Percentiles rank a stretch among this genome's conserved stretches.
Conservation (phyloP, 768 basidiomycete genomes). For the Mycena epipterygia region DNA sequence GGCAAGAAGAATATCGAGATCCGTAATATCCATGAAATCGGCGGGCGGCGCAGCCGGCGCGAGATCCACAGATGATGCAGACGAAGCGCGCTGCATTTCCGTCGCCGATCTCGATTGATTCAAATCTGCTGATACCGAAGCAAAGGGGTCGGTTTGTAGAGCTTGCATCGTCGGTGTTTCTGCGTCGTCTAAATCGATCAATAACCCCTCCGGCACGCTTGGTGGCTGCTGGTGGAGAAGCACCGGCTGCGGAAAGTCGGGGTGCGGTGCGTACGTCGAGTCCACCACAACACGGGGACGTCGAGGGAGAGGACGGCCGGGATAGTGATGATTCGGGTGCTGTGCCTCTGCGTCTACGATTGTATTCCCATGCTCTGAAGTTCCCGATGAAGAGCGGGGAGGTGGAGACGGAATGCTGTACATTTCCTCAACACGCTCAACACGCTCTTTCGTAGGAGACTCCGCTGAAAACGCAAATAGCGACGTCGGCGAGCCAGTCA, state of each 20-base stretch:
- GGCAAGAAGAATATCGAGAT: slow-evolving; percentile 74
- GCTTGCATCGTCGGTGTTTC: not conserved
- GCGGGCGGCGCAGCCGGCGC: slow-evolving; percentile 25
- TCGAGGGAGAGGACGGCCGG: slow-evolving; percentile 69
- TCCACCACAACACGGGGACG: slow-evolving; percentile 50
- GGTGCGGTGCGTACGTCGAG: slow-evolving; percentile 50
- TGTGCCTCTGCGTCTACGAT: slow-evolving; percentile 32
- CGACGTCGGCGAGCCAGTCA: slow-evolving; percentile 33
- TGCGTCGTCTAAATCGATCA: slow-evolving; percentile 68
- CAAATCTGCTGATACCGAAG: slow-evolving; percentile 5
- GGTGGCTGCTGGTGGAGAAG: slow-evolving; percentile 33
- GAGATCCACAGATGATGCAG: slow-evolving; percentile 28
- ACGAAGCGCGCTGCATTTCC: slow-evolving; percentile 27
- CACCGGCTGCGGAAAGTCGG: slow-evolving; percentile 37
- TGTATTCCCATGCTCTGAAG: not conserved
- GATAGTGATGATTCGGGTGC: slow-evolving; percentile 65
- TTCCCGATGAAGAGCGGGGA: slow-evolving; percentile 9
- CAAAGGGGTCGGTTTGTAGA: not conserved
- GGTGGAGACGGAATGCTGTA: not conserved
- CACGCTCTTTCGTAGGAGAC: too few species aligned
- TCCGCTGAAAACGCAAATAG: slow-evolving; percentile 7
- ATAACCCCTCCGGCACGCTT: slow-evolving; percentile 61
- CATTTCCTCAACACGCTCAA: not conserved
- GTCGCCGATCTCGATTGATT: slow-evolving; percentile 10
- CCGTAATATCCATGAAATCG: slow-evolving; percentile 60